phyloP scores from a whole-genome alignment of 2,329 filamentous ascomycete species.

The Aspergillus sp. region DNA sequence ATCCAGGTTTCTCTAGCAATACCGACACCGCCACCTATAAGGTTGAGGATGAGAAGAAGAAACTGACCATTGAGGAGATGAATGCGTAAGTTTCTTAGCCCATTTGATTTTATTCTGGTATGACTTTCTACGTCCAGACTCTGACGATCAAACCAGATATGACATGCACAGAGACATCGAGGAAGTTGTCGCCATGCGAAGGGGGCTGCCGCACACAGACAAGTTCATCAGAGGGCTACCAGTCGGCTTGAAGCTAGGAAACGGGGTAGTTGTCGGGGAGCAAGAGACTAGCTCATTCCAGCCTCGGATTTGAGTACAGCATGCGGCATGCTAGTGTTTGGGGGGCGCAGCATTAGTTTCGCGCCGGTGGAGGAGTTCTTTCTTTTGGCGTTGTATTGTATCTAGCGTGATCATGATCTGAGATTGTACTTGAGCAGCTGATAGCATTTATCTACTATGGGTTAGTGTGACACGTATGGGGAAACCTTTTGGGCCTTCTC shows the following conservation, averaged over 20 bases:
- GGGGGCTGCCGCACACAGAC: slow-evolving; percentile 34
- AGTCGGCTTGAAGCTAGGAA: slow-evolving; percentile 46
- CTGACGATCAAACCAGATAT: slow-evolving; percentile 44
- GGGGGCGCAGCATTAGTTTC: not conserved
- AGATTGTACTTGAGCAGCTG: not conserved
- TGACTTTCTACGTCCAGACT: not conserved
- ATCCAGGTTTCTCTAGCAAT: slow-evolving; percentile 64
- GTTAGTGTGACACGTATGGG: not conserved
- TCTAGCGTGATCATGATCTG: not conserved
- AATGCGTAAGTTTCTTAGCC: slow-evolving; percentile 54
- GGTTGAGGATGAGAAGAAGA: slow-evolving; percentile 62
- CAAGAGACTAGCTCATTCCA: not conserved
- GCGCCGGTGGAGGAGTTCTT: not conserved
- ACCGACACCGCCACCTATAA: slow-evolving; percentile 60
- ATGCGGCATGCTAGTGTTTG: too few species aligned
- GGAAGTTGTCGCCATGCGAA: slow-evolving; percentile 46
- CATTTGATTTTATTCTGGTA: not conserved
- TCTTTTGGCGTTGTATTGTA: not conserved
- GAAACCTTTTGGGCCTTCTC: not conserved
- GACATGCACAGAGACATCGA: slow-evolving; percentile 62
- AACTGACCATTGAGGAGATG: slow-evolving; percentile 70
- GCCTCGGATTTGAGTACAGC: not conserved
- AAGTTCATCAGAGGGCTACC: slow-evolving; percentile 51
- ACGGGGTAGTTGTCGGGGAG: slow-evolving; percentile 36
- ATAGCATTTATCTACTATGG: not conserved